Conservation (phyloP, 1,139 yeast genomes). For the Yamadazyma buinensis region DNA sequence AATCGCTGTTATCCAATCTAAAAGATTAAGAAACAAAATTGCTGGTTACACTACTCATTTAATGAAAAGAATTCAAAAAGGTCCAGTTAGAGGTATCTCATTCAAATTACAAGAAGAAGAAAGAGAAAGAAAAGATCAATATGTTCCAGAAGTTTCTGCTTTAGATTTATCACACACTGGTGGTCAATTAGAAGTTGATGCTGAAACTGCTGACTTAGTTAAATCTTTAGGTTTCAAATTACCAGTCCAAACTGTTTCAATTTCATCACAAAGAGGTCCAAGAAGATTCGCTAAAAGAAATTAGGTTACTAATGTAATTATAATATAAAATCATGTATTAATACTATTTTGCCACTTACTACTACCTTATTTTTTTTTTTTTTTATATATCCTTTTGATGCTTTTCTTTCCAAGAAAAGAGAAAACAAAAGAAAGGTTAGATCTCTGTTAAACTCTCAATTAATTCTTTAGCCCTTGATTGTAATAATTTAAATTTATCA, state of each 20-base stretch:
- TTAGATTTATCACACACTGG: constrained; percentile 96
- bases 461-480: constrained; percentile 3
- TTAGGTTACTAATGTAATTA: constrained; percentile 35
- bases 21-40: constrained; percentile 99
- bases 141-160: constrained; percentile 99
- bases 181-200: constrained; percentile 96
- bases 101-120: constrained; percentile 99
- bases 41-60: constrained; percentile 99
- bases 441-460: constrained; percentile 1
- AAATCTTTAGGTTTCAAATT: constrained; percentile 95
- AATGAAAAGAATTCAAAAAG: constrained; percentile 99
- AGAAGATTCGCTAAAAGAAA: constrained; percentile 96
- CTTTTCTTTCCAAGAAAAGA: too few species aligned
- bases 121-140: constrained; percentile 99
- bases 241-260: constrained; percentile 87
- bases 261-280: constrained; percentile 88
- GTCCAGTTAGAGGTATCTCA: constrained; percentile 99
- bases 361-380: too few species aligned
- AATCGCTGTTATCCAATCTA: constrained; percentile 98
- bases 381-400: too few species aligned
- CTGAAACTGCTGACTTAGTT: constrained; percentile 96
- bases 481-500: constrained; percentile 2
- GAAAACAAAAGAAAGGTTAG: too few species aligned
- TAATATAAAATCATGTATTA: constrained; percentile 5
- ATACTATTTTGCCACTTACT: too few species aligned